Percentiles rank a stretch among this genome's conserved stretches.
These are phyloP conservation scores for Usnea hakonensis DNA, from an alignment of 495 filamentous ascomycete species.

Conservation along the genomic window DNA sequence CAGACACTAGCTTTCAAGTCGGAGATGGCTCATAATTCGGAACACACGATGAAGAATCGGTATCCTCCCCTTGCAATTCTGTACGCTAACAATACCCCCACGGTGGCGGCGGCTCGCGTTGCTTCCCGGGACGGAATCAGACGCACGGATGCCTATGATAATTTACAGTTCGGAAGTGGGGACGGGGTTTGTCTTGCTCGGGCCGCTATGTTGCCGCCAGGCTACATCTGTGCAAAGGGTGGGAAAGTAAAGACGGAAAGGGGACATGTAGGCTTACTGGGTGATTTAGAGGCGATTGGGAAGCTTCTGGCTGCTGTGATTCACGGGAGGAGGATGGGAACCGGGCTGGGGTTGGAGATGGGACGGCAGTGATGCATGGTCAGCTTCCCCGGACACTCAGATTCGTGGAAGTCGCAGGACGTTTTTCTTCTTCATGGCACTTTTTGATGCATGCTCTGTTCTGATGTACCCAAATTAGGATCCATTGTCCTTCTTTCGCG, in stretches of 20 bases:
- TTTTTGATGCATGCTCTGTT: too few species aligned
- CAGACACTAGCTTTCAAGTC: conserved; percentile 65
- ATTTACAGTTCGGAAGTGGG: conserved; percentile 76
- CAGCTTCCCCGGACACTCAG: not conserved
- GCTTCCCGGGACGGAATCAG: conserved; percentile 59
- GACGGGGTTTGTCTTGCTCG: conserved; percentile 84
- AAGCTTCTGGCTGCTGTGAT: conserved; percentile 60
- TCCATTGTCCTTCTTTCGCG: too few species aligned
- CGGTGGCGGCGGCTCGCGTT: conserved; percentile 72
- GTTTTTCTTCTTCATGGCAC: too few species aligned
- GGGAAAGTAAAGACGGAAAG: conserved; percentile 72
- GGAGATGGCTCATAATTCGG: conserved; percentile 54
- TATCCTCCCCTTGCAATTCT: conserved; percentile 84
- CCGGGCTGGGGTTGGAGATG: conserved; percentile 32
- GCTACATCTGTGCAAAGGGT: conserved; percentile 62
- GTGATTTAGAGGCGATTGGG: conserved; percentile 77
- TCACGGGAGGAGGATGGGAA: conserved; percentile 58
- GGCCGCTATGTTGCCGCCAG: conserved; percentile 77
- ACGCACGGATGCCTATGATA: conserved; percentile 73
- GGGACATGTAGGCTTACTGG: conserved; percentile 78
- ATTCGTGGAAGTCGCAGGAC: not conserved
- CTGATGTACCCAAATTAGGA: too few species aligned
- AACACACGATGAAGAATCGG: conserved; percentile 51
- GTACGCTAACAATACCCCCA: conserved; percentile 81
- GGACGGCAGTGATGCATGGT: not conserved